Percentiles rank a stretch among this genome's conserved stretches.
These are phyloP conservation scores for Populus simonii DNA, from an alignment of 345 rosid genomes.

Conservation along the genomic window DNA sequence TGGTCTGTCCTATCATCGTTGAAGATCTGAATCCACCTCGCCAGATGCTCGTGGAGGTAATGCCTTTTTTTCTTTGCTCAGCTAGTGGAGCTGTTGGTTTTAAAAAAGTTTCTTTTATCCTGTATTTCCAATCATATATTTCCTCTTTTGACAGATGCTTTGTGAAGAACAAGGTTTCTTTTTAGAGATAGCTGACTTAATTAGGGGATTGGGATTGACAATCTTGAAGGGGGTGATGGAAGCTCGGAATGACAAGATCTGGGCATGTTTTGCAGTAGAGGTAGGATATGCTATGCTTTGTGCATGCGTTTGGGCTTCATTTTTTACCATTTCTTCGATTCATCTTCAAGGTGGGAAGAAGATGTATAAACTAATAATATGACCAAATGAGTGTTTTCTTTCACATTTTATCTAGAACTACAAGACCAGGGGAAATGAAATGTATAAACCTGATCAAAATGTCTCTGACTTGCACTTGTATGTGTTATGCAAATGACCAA, in stretches of 20 bases:
- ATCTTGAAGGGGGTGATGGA: conserved; percentile 95
- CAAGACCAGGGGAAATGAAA: neutral
- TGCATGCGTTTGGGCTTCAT: no score
- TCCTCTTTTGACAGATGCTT: conserved; percentile 60
- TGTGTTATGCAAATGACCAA: neutral
- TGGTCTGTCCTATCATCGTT: conserved; percentile 87
- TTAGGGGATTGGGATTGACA: conserved; percentile 85
- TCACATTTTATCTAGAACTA: neutral
- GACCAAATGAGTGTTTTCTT: neutral
- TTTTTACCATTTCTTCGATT: neutral
- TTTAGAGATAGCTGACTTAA: conserved; percentile 86
- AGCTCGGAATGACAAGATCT: conserved; percentile 69
- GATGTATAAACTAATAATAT: neutral
- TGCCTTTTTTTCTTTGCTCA: neutral
- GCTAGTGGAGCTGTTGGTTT: neutral
- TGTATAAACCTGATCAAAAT: neutral
- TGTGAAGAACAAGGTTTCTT: conserved; percentile 94
- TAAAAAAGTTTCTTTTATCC: neutral
- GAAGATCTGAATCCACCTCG: conserved; percentile 92
- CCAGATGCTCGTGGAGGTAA: conserved; percentile 91
- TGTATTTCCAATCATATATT: neutral
- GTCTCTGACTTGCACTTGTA: neutral
- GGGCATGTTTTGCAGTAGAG: conserved; percentile 93
- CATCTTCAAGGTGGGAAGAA: neutral
- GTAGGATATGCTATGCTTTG: conserved; percentile 29